phyloP scores from a whole-genome alignment of 2,329 filamentous ascomycete species.

The Botrytis fragariae region DNA sequence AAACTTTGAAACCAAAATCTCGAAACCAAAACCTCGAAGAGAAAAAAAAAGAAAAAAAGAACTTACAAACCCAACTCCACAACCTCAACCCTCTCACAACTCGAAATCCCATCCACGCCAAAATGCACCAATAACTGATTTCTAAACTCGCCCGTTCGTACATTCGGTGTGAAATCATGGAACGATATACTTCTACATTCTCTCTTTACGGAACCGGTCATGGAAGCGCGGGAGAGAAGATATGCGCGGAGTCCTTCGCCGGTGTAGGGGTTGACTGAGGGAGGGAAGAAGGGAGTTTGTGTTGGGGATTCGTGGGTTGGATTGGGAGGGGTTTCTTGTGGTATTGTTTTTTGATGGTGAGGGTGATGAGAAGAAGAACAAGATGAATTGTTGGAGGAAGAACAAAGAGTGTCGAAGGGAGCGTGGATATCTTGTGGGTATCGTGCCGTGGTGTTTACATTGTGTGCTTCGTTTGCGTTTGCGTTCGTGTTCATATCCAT shows the following conservation, averaged over 20 bases:
- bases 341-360: neutral
- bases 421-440: neutral
- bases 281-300: neutral
- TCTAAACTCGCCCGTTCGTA: constrained; percentile 21
- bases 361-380: neutral
- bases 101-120: constrained; percentile 6
- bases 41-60: neutral
- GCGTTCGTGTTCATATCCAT: neutral
- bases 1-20: neutral
- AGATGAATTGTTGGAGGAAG: neutral
- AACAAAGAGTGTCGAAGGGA: neutral
- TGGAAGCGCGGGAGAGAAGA: constrained; percentile 28
- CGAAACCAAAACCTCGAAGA: no score
- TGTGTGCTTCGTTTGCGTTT: neutral
- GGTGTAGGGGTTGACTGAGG: constrained; percentile 28
- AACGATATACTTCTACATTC: constrained; percentile 32
- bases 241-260: constrained; percentile 34
- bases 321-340: neutral
- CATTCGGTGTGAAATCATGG: constrained; percentile 34
- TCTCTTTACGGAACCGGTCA: constrained; percentile 24
- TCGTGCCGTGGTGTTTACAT: neutral
- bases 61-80: constrained; percentile 36
- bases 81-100: constrained; percentile 25
- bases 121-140: constrained; percentile 31
- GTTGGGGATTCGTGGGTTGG: neutral